Base-by-base conservation (phyloP, 148 eudicot species). In the Chenopodium album region DNA sequence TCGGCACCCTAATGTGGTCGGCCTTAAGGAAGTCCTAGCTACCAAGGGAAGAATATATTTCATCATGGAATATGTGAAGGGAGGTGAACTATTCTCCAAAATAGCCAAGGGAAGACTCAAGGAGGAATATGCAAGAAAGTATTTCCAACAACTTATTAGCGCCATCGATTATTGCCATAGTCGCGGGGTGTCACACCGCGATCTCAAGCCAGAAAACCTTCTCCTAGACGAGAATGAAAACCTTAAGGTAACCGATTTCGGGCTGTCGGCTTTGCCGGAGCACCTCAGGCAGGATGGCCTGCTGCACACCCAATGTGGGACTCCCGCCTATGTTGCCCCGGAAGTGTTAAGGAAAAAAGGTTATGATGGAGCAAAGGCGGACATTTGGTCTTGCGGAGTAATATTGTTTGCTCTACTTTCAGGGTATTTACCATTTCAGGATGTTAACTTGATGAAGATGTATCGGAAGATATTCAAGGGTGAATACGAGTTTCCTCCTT, bases 351-450 rank as follows among this genome's bases (percentile, higher is more conserved):
- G 88, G 73, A 87, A 84, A 44, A 90, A 92, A 81, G 95, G 95
- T 20, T 92, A 92, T 26, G 90, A 90, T 64, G 95, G 95, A 1
- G 85, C 91, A 0, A 91, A 89, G 59, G 86, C 92, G 0, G 97
- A 93, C 81, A 83, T 93, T 11, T 93, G 97, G 97, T 93, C 97
- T 0, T 93, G 97, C 68, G 97, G 97, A 26, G 93, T 93, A 0
- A 86, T 93, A 5, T 73, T 93, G 4, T 93, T 81, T 48, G 97
- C 83, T 2, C 44, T 91, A 22, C 72, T 91, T 2, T 92, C 97
- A 2, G 97, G 97, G 28, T 90, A 56, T 68, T 81, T 93, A 37
- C 97, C 97, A 0, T 93, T 93, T 59, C 93, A 88, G 60, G 90
- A 89, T 20, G 92, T 85, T 47, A 93, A 91, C 59, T 6, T 91